Base-by-base conservation (phyloP, 2,329 filamentous ascomycete genomes). In the Fusarium compactum region DNA sequence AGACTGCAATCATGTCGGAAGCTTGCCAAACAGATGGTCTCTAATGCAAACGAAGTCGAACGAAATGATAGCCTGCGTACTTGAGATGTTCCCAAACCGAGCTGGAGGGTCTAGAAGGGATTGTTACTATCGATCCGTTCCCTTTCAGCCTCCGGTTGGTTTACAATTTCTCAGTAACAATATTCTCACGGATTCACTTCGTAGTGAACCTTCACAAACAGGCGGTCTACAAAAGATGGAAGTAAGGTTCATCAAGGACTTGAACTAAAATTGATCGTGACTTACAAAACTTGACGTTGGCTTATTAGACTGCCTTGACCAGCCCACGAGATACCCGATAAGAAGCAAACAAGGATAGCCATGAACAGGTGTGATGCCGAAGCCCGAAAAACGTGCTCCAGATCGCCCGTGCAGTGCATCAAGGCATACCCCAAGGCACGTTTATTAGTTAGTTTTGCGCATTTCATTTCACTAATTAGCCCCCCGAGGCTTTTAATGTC, bases 391-490 rank as follows among this genome's bases (percentile, higher is more conserved):
- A 14, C 18, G 62, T 18, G 52, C 43, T 59, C 45, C 40, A 48
- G 60, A 65, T 65, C 61, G 40, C 51, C 44, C 58, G 20, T 59
- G 62, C 60, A 65, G 34, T 65, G 58, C 57, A 62, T 52, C 38
- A 27, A 62, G 43, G 41, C 57, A 41, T 48, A 48, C 47, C 54
- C 16, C 58, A 41, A 63, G 61, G 58, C 61, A 56, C 9, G 15
- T 32, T 43, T 27, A 14, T n/a, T n/a, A 25, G 29, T 45, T 62
- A 15, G 5, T 38, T 11, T n/a, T n/a, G 18, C 34, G 34, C 34
- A 38, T 7, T 38, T 38, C 18, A n/a, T 32, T 14, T 60, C 24
- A 38, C n/a, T 22, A 29, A 12, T 32, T 22, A 46, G 45, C 59
- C n/a, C 46, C 27, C 27, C 18, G 18, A 30, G 44, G 12, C 27